Conservation (phyloP, 2,329 filamentous ascomycete species). For the Ascomycota sp. region DNA sequence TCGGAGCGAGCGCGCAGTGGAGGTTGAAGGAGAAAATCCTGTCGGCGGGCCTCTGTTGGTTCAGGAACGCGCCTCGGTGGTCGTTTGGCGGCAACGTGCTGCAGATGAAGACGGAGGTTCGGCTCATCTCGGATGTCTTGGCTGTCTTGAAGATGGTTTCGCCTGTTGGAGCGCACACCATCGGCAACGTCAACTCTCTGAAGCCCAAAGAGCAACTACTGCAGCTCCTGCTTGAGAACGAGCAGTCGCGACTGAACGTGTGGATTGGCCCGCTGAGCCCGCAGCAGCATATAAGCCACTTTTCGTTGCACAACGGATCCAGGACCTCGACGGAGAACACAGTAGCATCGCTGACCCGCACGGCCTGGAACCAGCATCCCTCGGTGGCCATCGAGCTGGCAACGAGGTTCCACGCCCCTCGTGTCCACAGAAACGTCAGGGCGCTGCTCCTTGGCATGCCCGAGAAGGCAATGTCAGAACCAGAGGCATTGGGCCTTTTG, state of each 20-base stretch:
- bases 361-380: constrained; percentile 72
- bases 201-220: constrained; percentile 68
- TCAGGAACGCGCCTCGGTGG: constrained; percentile 63
- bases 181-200: constrained; percentile 39
- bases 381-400: constrained; percentile 71
- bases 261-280: constrained; percentile 66
- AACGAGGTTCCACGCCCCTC: constrained; percentile 54
- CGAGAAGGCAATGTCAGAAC: constrained; percentile 57
- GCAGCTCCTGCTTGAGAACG: constrained; percentile 57
- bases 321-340: constrained; percentile 21
- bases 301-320: constrained; percentile 17
- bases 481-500: constrained; percentile 63
- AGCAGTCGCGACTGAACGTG: constrained; percentile 61
- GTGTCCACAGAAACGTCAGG: constrained; percentile 53
- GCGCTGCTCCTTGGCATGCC: constrained; percentile 63
- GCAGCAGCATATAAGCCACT: constrained; percentile 20
- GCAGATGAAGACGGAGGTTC: constrained; percentile 80
- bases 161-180: constrained; percentile 29
- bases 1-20: constrained; percentile 44
- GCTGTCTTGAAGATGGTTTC: constrained; percentile 40
- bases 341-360: constrained; percentile 43
- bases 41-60: constrained; percentile 75
- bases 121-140: constrained; percentile 55
- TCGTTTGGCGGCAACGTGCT: constrained; percentile 86
- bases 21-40: constrained; percentile 74